Evolutionary conservation across 345 rosid genomes (phyloP).

Genomic region (Syzygium aromaticum): DNA sequence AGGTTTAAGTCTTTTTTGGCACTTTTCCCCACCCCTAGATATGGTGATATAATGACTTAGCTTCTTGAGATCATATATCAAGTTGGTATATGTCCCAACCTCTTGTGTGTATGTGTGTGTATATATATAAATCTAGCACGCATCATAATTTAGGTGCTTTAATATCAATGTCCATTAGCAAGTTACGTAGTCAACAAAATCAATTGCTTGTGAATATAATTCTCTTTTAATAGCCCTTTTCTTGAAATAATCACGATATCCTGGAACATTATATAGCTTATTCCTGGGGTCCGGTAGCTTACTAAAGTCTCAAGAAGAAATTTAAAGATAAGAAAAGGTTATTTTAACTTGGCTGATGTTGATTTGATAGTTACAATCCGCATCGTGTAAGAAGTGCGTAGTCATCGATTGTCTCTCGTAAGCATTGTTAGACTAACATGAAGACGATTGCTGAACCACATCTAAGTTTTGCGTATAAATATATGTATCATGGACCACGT

Average conservation of each 20-base stretch:
- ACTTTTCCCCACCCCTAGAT: too few relatives aligned
- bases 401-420: not conserved
- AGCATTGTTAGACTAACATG: not conserved
- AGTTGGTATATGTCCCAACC: not conserved
- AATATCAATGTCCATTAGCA: not conserved
- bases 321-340: not conserved
- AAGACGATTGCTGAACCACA: not conserved
- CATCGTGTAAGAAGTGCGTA: not conserved
- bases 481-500: not conserved
- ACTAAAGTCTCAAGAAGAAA: not conserved
- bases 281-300: not conserved
- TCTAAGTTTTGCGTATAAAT: not conserved
- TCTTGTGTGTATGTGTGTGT: not conserved
- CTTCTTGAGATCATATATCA: not conserved
- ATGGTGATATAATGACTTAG: not conserved
- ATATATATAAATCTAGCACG: not conserved
- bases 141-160: not conserved
- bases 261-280: not conserved
- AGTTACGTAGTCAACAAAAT: not conserved
- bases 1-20: too few relatives aligned
- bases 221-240: not conserved
- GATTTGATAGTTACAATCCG: not conserved
- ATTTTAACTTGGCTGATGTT: not conserved
- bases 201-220: not conserved
- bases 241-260: not conserved